A percentile compares a stretch with the other conserved stretches of the same genome.
These are phyloP conservation scores for Talaromyces sp. DNA, from an alignment of 2,329 filamentous ascomycete genomes.

Conservation along the genomic window DNA sequence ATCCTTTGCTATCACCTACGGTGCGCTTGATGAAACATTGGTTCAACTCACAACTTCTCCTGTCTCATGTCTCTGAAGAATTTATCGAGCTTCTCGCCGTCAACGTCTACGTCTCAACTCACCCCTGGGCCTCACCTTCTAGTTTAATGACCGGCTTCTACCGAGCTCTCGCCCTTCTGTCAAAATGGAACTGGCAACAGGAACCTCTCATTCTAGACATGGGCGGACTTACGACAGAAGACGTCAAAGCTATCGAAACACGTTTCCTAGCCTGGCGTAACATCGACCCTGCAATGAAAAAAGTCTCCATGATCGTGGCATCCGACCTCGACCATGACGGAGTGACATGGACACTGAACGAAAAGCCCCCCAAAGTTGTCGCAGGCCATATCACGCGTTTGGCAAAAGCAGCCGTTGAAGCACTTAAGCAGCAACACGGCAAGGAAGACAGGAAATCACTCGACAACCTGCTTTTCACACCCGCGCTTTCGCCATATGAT, in stretches of 20 bases:
- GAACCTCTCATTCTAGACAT: conserved; percentile 80
- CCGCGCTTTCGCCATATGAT: conserved; percentile 74
- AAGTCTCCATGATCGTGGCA: conserved; percentile 74
- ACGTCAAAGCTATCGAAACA: conserved; percentile 62
- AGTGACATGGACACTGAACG: conserved; percentile 71
- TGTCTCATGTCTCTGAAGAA: conserved; percentile 71
- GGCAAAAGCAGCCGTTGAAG: conserved; percentile 69
- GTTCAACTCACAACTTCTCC: conserved; percentile 80
- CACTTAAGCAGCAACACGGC: conserved; percentile 50
- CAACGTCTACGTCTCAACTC: conserved; percentile 73
- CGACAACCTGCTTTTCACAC: conserved; percentile 65
- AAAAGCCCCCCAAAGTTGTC: conserved; percentile 71
- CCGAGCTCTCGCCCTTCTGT: conserved; percentile 73
- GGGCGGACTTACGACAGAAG: conserved; percentile 57
- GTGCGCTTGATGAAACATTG: conserved; percentile 85
- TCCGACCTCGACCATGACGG: conserved; percentile 76
- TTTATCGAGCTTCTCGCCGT: conserved; percentile 79
- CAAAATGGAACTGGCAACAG: conserved; percentile 87
- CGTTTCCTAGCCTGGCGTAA: conserved; percentile 81
- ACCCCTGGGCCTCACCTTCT: conserved; percentile 75
- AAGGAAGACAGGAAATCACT: conserved; percentile 46
- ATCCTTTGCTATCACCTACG: conserved; percentile 73
- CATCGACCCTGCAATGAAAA: conserved; percentile 84
- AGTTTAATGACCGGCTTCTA: conserved; percentile 77
- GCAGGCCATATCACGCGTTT: conserved; percentile 79